Base-by-base conservation (phyloP, 768 basidiomycete species). In the Lactarius quietus region DNA sequence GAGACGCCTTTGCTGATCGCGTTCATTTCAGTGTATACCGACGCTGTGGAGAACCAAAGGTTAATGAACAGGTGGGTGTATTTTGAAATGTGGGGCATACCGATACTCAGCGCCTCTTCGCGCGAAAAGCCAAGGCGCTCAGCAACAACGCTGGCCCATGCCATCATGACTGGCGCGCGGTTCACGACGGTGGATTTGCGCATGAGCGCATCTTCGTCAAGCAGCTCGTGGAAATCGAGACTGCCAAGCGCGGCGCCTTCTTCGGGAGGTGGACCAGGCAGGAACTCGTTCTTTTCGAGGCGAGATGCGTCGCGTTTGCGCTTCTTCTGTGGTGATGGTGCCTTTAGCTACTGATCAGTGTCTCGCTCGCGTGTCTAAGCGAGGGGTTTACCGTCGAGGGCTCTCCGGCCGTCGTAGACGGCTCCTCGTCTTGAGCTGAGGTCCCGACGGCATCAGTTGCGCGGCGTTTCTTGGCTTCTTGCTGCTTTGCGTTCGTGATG, bases 1-100 rank as follows among this genome's bases (percentile, higher is more conserved):
- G 89, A 87, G 28, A 93, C 81, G 14, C 93, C 95, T 74, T 94
- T 96, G 33, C 88, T 80, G 43, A 91, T 78, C 1, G 93, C 93
- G 68, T 95, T 96, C 83, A 96, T 85, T 73, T 96, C 93, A 12
- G 95, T 96, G 74, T 94, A 97, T 23, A 89, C 93, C 56, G 93
- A 91, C 6, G 95, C 95, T 94, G 68, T 6, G n/a, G 28, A 57
- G 18, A 17, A 39, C 1, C 20, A 31, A 10, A 29, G 26, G 17
- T 18, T 59, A n/a, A 51, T 54, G 15, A 41, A 9, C 3, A 31
- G 5, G 59, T 20, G 23, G 8, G 15, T 6, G 1, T 5, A 3
- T 6, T 5, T 6, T 48, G 26, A 17, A 18, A 15, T 0, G 31
- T 10, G 9, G 7, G 28, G 7, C 80, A 36, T 69, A 89, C 95